Evolutionary conservation across 148 eudicot species (phyloP).

Genomic region (Dysphania ambrosioides): DNA sequence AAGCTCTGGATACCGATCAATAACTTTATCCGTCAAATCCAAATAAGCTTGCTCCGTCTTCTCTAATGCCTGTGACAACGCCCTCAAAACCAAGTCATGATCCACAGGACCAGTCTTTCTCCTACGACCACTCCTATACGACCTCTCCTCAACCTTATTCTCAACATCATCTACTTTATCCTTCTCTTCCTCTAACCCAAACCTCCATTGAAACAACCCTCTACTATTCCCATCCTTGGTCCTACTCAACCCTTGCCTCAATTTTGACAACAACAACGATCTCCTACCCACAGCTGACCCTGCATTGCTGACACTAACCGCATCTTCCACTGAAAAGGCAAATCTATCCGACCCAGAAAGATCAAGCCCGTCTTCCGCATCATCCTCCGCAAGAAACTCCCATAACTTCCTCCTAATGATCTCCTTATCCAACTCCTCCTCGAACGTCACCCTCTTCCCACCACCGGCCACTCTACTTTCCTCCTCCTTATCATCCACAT

Average conservation of each 20-base stretch:
- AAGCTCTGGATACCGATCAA: slow-evolving; percentile 94
- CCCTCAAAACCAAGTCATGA: slow-evolving; percentile 75
- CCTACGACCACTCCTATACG: slow-evolving; percentile 45
- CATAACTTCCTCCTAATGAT: slow-evolving; percentile 69
- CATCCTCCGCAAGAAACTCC: slow-evolving; percentile 86
- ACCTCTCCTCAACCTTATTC: slow-evolving; percentile 40
- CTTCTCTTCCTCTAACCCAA: slow-evolving; percentile 61
- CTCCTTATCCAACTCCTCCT: slow-evolving; percentile 41
- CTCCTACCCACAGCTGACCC: slow-evolving; percentile 58
- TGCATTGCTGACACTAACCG: slow-evolving; percentile 65
- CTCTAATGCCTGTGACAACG: slow-evolving; percentile 79
- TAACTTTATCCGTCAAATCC: slow-evolving; percentile 91
- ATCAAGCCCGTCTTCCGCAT: slow-evolving; percentile 91
- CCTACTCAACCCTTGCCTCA: slow-evolving; percentile 73
- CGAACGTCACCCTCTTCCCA: slow-evolving; percentile 72
- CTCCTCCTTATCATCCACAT: slow-evolving; percentile 9
- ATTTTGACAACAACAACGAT: slow-evolving; percentile 70
- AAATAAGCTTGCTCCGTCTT: slow-evolving; percentile 75
- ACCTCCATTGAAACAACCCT: slow-evolving; percentile 75
- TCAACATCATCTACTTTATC: slow-evolving; percentile 42
- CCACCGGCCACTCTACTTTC: slow-evolving; percentile 8
- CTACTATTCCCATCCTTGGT: slow-evolving; percentile 44
- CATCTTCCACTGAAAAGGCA: slow-evolving; percentile 95
- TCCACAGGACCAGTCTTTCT: slow-evolving; percentile 71
- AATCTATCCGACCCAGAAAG: slow-evolving; percentile 95